Conservation (phyloP, 441 rosid genomes). For the Erodium chrysanthum region DNA sequence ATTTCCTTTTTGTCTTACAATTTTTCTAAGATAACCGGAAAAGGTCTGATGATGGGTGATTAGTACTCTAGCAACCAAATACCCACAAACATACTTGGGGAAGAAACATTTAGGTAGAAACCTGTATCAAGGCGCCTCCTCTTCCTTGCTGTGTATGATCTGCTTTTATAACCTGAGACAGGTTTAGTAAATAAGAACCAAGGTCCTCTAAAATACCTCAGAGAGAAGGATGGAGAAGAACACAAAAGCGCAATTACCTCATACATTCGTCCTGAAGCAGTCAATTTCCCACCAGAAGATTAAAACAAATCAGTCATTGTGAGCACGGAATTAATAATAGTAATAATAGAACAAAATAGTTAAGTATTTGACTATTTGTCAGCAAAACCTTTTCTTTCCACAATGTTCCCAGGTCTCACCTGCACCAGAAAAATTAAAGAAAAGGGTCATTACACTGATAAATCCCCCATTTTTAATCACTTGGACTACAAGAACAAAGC, state of each 20-base stretch:
- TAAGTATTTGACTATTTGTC: neutral
- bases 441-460: neutral
- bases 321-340: neutral
- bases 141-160: conserved; percentile 87
- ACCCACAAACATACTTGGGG: neutral
- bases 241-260: conserved; percentile 36
- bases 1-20: neutral
- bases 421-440: conserved; percentile 22
- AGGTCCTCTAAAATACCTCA: neutral
- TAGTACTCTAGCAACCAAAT: neutral
- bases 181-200: neutral
- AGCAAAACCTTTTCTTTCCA: conserved; percentile 63
- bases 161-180: conserved; percentile 51
- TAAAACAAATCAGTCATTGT: conserved; percentile 14
- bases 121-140: conserved; percentile 92
- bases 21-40: neutral
- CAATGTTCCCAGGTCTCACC: conserved; percentile 76
- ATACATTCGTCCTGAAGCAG: conserved; percentile 53
- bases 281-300: conserved; percentile 15
- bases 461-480: neutral
- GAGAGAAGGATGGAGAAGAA: neutral
- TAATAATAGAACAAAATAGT: neutral
- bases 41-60: neutral
- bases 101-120: conserved; percentile 14
- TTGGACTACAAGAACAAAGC: neutral